These are phyloP conservation scores for Candida cerambycidarum DNA, from an alignment of 805 yeast genomes.

Conservation along the genomic window DNA sequence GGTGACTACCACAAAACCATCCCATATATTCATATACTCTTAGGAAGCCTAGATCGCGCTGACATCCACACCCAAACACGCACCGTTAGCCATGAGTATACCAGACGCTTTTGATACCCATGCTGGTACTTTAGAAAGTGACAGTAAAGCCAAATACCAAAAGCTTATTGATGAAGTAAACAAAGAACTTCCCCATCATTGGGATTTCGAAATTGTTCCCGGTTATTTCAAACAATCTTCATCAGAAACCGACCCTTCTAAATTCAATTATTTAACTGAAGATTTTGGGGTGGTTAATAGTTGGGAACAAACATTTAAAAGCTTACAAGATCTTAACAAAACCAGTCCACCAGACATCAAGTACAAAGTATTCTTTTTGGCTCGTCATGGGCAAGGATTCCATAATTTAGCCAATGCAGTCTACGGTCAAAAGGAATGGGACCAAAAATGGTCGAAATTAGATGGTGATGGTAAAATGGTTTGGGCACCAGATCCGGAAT, in stretches of 20 bases:
- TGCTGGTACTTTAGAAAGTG: slow-evolving; percentile 26
- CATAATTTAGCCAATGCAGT: slow-evolving; percentile 48
- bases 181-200: slow-evolving; percentile 16
- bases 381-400: slow-evolving; percentile 56
- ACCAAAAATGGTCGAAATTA: slow-evolving; percentile 43
- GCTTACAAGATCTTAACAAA: slow-evolving; percentile 37
- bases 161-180: slow-evolving; percentile 10
- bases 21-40: too few species aligned
- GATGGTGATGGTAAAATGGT: slow-evolving; percentile 46
- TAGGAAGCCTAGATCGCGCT: not conserved
- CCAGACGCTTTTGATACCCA: slow-evolving; percentile 27
- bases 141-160: slow-evolving; percentile 19
- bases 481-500: slow-evolving; percentile 55
- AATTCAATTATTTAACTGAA: slow-evolving; percentile 41
- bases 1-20: too few species aligned
- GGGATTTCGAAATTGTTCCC: slow-evolving; percentile 42
- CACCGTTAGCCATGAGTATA: slow-evolving; percentile 11
- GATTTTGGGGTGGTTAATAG: slow-evolving; percentile 43
- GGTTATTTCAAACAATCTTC: slow-evolving; percentile 47
- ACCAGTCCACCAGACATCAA: slow-evolving; percentile 23
- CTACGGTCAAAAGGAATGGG: slow-evolving; percentile 49
- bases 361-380: slow-evolving; percentile 48
- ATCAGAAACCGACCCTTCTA: slow-evolving; percentile 38
- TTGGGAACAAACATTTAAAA: slow-evolving; percentile 32
- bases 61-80: not conserved